Evolutionary conservation across 495 filamentous ascomycete species (phyloP).

Genomic region (Durotheca rogersii): DNA sequence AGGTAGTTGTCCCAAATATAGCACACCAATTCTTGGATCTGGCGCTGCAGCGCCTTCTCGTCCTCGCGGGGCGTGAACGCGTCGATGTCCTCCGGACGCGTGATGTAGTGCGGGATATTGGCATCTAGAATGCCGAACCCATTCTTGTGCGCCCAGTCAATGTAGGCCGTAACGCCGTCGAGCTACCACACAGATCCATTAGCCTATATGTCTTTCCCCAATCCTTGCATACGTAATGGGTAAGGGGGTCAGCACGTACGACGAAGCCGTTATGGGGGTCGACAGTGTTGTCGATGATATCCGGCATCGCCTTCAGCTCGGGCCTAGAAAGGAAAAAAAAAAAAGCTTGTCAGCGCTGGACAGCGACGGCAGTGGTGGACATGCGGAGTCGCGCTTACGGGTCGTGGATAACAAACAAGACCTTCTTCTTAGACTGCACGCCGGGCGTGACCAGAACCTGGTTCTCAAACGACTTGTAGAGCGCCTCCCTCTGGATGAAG

Average conservation of each 20-base stretch:
- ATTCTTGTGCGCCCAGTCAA: conserved; percentile 73
- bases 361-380: neutral
- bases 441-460: conserved; percentile 78
- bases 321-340: too few relatives aligned
- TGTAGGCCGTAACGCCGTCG: conserved; percentile 74
- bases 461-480: conserved; percentile 80
- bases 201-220: neutral
- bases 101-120: conserved; percentile 77
- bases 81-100: conserved; percentile 47
- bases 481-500: conserved; percentile 65
- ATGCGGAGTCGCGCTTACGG: conserved; percentile 56
- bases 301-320: conserved; percentile 65
- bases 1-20: conserved; percentile 99
- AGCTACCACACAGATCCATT: conserved; percentile 58
- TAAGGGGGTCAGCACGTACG: conserved; percentile 55
- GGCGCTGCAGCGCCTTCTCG: conserved; percentile 46
- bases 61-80: conserved; percentile 37
- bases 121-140: conserved; percentile 83
- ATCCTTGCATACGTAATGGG: neutral
- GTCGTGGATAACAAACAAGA: conserved; percentile 80
- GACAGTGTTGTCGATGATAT: conserved; percentile 66
- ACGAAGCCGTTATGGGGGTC: conserved; percentile 83
- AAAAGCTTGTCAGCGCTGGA: too few relatives aligned
- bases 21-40: conserved; percentile 71
- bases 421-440: conserved; percentile 41